Percentiles rank a stretch among this genome's conserved stretches.
These are phyloP conservation scores for Phytophthora podocarpi DNA, from an alignment of 352 stramenopile species.

Conservation along the genomic window DNA sequence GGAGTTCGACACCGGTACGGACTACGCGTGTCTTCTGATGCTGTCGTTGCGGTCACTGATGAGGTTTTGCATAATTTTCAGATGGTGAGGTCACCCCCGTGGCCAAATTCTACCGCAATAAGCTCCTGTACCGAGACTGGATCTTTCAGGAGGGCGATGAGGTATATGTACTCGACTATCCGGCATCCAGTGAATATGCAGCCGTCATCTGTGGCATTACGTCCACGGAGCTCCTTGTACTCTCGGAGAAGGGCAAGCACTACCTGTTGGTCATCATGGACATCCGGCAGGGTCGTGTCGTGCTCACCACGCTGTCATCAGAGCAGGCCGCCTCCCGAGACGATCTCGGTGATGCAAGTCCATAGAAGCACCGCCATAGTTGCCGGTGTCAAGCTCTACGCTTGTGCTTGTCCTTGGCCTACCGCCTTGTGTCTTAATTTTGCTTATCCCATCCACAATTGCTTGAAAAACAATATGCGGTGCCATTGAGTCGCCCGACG, in stretches of 20 bases:
- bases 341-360: conserved; percentile 50
- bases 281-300: conserved; percentile 65
- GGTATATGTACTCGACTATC: conserved; percentile 71
- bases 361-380: conserved; percentile 38
- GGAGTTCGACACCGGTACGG: conserved; percentile 43
- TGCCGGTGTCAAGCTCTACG: conserved; percentile 16
- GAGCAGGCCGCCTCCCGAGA: conserved; percentile 55
- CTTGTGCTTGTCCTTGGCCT: conserved; percentile 30
- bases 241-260: conserved; percentile 85
- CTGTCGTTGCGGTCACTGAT: conserved; percentile 17
- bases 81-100: conserved; percentile 46
- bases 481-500: conserved; percentile 18
- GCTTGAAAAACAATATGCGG: conserved; percentile 33
- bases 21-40: conserved; percentile 9
- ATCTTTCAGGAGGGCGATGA: conserved; percentile 85
- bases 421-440: conserved; percentile 37
- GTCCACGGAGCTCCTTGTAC: conserved; percentile 73
- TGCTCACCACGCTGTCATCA: conserved; percentile 58
- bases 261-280: conserved; percentile 77
- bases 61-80: conserved; percentile 21
- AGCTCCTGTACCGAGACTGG: conserved; percentile 76
- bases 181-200: conserved; percentile 59
- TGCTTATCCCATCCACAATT: conserved; percentile 38
- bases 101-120: conserved; percentile 74
- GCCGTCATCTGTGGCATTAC: conserved; percentile 76